Percentiles rank a stretch among this genome's conserved stretches.
phyloP scores from a whole-genome alignment of 148 eudicot species.

The Chenopodium berlandieri region DNA sequence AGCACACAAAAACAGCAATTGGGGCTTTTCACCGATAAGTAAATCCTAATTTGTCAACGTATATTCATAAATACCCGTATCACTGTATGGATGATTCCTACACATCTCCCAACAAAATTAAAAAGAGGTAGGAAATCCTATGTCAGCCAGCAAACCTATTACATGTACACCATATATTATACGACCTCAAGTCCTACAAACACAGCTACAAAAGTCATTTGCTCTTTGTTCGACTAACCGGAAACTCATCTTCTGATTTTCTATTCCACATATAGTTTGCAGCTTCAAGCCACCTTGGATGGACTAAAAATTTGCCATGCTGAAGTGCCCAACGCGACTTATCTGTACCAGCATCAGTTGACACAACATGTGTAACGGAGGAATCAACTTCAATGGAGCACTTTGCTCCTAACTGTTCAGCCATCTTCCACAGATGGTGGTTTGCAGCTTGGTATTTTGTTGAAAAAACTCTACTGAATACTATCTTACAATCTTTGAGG shows the following conservation, averaged over 20 bases:
- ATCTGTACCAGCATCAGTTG: slow-evolving; percentile 58
- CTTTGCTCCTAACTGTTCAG: slow-evolving; percentile 71
- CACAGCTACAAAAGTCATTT: background rate
- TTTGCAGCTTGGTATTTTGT: slow-evolving; percentile 38
- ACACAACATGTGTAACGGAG: slow-evolving; percentile 67
- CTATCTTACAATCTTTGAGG: slow-evolving; percentile 58
- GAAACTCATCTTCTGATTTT: slow-evolving; percentile 70
- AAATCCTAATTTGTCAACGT: too few relatives aligned
- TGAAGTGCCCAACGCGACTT: slow-evolving; percentile 73
- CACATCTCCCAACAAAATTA: background rate
- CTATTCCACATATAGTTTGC: slow-evolving; percentile 57
- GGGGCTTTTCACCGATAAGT: too few relatives aligned
- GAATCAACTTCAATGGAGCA: slow-evolving; percentile 49
- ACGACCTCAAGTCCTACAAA: background rate
- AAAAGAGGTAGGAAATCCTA: background rate
- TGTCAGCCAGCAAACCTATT: background rate
- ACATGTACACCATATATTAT: slow-evolving; percentile 2
- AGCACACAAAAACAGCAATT: too few relatives aligned
- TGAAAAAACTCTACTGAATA: slow-evolving; percentile 70
- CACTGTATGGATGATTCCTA: background rate
- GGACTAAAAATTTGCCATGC: slow-evolving; percentile 62
- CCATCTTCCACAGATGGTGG: slow-evolving; percentile 71
- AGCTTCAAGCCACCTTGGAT: slow-evolving; percentile 76
- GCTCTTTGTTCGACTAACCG: slow-evolving; percentile 26
- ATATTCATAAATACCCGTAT: too few relatives aligned